Conservation (phyloP, 352 stramenopile genomes). For the Pythium vanterpoolii region DNA sequence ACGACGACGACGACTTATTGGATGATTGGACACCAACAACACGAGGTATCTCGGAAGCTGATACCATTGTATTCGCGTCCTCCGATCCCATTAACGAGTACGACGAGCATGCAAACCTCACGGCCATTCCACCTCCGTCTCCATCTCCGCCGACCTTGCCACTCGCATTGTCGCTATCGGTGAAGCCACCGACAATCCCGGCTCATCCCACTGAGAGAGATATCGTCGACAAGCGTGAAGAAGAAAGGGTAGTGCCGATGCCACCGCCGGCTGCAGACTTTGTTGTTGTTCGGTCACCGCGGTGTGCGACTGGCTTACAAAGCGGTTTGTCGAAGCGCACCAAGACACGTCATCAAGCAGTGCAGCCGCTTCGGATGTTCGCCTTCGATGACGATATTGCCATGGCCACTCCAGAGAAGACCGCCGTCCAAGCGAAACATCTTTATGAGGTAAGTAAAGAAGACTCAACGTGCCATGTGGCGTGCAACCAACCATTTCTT, state of each 20-base stretch:
- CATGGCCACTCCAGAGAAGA: conserved; percentile 5
- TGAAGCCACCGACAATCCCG: background rate
- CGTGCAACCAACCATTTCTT: too few relatives aligned
- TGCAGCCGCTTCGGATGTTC: conserved; percentile 20
- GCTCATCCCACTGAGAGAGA: background rate
- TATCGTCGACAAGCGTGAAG: background rate
- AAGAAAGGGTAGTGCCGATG: background rate
- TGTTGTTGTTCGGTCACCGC: conserved; percentile 10
- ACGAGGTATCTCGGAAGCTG: background rate
- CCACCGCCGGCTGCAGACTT: conserved; percentile 6
- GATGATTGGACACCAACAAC: background rate
- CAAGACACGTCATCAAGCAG: background rate
- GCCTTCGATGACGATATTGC: conserved; percentile 16
- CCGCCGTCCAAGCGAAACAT: conserved; percentile 6
- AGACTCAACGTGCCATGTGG: too few relatives aligned
- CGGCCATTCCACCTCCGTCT: background rate
- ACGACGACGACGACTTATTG: background rate
- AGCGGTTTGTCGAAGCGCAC: background rate
- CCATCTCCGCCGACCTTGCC: background rate
- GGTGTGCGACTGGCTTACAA: background rate
- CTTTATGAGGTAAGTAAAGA: conserved; percentile 20
- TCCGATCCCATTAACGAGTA: background rate
- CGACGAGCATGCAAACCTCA: background rate
- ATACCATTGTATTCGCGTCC: background rate
- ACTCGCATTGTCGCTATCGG: background rate